Evolutionary conservation across 805 yeast genomes (phyloP), one percentile per base, ranked within the genome.

Genomic region (Groenewaldozyma tartarivorans): DNA sequence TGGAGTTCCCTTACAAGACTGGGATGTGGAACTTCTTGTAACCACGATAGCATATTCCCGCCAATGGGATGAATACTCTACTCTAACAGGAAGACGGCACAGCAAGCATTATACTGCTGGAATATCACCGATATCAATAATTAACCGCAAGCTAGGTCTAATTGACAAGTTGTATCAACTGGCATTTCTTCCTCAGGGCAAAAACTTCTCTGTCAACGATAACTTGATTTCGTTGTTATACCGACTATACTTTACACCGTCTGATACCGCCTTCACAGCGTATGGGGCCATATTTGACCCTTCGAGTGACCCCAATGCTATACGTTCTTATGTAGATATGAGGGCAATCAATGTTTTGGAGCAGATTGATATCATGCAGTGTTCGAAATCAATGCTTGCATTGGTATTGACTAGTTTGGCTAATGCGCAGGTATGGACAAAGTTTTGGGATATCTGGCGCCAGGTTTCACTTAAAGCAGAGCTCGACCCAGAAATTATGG

Each of bases 371-470:
- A 47, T 3, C 9, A 30, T 5, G 20, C 40, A 3, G 17, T 53
- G 5, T 42, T 46, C 30, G 31, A 38, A 20, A 38, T 50, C 42
- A 16, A 30, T 43, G 17, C 44, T 56, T 5, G 45, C 49, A 3
- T 45, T 59, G 47, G 42, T 51, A 15, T 45, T 61, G 20, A 44
- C 58, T 2, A 48, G 58, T 3, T 45, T 60, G 22, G 52, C 53
- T 15, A 56, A 55, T 36, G 50, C 48, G 13, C 45, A 43, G 11
- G 38, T 41, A 16, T 58, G 55, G 54, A 42, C 39, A 20, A 41
- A 51, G 18, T 58, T 62, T 35, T 62, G 65, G 65, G 44, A 49
- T 18, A 37, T 53, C 2, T 51, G 57, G 49, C 44, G 49, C 18
- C 42, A 44, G n/a, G 43, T 56, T 9, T 33, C 40, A 4, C 15